These are phyloP conservation scores for Botrytis pseudocinerea DNA, from an alignment of 2,329 filamentous ascomycete genomes.

Conservation along the genomic window DNA sequence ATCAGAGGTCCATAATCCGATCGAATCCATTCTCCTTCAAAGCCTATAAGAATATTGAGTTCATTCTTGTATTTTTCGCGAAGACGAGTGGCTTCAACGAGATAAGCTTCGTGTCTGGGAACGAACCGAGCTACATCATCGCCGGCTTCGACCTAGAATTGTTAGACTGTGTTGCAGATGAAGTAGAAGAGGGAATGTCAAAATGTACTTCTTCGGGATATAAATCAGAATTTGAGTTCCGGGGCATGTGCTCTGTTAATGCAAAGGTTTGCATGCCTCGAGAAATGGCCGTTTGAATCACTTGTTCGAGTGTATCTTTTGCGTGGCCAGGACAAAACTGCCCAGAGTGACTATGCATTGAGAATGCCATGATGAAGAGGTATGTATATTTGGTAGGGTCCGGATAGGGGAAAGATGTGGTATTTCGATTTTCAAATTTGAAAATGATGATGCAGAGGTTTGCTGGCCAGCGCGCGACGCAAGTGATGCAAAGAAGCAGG, in stretches of 20 bases:
- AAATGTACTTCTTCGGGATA: constrained; percentile 84
- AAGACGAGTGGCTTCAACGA: constrained; percentile 72
- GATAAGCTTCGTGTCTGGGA: constrained; percentile 68
- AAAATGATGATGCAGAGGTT: constrained; percentile 2
- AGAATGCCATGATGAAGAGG: constrained; percentile 75
- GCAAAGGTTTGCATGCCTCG: constrained; percentile 81
- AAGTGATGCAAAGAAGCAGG: not conserved
- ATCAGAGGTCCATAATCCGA: constrained; percentile 61
- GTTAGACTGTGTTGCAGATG: constrained; percentile 27
- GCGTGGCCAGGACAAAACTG: constrained; percentile 95
- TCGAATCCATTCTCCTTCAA: constrained; percentile 92
- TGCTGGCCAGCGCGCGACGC: not conserved
- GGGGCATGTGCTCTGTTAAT: constrained; percentile 94
- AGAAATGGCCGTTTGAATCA: constrained; percentile 75
- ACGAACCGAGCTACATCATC: constrained; percentile 49
- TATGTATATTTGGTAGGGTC: no score
- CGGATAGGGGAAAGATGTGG: not conserved
- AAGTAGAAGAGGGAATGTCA: not conserved
- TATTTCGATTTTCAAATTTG: not conserved
- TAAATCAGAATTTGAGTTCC: constrained; percentile 69
- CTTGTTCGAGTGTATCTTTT: constrained; percentile 77
- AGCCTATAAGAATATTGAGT: constrained; percentile 82
- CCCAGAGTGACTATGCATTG: constrained; percentile 96
- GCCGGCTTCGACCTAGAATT: constrained; percentile 49
- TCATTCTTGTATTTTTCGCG: constrained; percentile 66